Evolutionary conservation across 768 basidiomycete genomes (phyloP).

Genomic region (Rhodotorula paludigena): DNA sequence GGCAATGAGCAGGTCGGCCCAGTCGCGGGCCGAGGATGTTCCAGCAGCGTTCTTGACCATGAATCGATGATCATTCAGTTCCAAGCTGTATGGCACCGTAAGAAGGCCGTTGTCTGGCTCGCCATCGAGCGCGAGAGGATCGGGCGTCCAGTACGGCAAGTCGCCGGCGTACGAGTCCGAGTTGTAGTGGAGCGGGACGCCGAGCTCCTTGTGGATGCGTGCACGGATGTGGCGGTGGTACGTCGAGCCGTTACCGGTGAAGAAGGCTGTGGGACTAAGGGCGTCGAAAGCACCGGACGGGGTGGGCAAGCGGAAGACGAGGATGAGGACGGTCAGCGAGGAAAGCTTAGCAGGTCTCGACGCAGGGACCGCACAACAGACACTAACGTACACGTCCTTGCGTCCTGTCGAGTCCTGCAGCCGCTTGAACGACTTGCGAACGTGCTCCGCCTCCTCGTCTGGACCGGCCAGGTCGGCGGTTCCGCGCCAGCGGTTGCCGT

Average conservation of each 20-base stretch:
- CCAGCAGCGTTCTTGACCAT: not conserved
- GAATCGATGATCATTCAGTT: conserved; percentile 11
- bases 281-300: not conserved
- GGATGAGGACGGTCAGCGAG: too few species aligned
- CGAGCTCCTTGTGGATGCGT: conserved; percentile 40
- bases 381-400: conserved; percentile 5
- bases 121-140: conserved; percentile 15
- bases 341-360: too few species aligned
- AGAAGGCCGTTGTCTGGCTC: conserved; percentile 19
- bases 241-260: conserved; percentile 30
- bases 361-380: not conserved
- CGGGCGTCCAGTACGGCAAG: conserved; percentile 35
- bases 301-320: too few species aligned
- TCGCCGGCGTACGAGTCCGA: conserved; percentile 41
- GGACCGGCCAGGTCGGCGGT: conserved; percentile 19
- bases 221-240: conserved; percentile 34
- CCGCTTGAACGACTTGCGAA: conserved; percentile 41
- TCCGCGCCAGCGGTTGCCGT: conserved; percentile 42
- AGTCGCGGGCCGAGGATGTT: conserved; percentile 1
- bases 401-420: conserved; percentile 40
- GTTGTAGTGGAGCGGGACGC: conserved; percentile 40
- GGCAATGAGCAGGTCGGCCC: conserved; percentile 13
- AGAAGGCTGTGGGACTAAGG: conserved; percentile 40
- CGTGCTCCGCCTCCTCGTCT: conserved; percentile 33
- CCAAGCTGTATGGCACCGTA: conserved; percentile 13